Evolutionary conservation across 352 stramenopile genomes (phyloP).

Genomic region (Halophytophthora polymorphica): DNA sequence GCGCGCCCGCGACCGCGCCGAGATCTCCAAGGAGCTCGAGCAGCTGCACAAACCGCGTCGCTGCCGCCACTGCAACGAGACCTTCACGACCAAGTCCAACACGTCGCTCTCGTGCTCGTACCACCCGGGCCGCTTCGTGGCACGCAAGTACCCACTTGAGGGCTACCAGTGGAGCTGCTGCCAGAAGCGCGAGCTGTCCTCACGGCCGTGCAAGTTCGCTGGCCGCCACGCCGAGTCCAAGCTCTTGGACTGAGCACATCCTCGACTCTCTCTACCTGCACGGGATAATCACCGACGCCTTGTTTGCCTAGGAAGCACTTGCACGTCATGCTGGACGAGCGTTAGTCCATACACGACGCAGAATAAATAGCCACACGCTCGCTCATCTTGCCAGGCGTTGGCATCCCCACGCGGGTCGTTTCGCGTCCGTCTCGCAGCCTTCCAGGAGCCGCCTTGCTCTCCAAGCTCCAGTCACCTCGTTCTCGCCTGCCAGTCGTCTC

Average conservation of each 20-base stretch:
- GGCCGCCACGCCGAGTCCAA: conserved; percentile 74
- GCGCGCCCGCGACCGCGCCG: conserved; percentile 52
- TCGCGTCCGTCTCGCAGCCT: no score
- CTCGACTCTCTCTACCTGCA: conserved; percentile 4
- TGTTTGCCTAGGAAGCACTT: conserved; percentile 41
- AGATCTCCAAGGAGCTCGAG: conserved; percentile 75
- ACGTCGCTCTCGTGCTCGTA: conserved; percentile 78
- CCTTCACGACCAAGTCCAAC: conserved; percentile 80
- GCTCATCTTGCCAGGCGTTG: no score
- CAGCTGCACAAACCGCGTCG: conserved; percentile 65
- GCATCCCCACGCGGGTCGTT: no score
- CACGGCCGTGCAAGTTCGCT: conserved; percentile 76
- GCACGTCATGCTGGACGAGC: conserved; percentile 58
- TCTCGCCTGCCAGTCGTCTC: no score
- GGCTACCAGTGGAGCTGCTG: conserved; percentile 84
- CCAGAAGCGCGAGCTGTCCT: conserved; percentile 77
- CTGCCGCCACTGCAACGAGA: conserved; percentile 82
- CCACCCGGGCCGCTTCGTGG: conserved; percentile 71
- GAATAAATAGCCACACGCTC: no score
- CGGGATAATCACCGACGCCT: conserved; percentile 4
- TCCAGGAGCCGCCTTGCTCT: no score
- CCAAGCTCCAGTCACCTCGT: no score
- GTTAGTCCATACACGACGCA: conserved; percentile 36
- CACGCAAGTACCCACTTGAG: conserved; percentile 75
- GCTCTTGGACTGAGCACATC: conserved; percentile 32